phyloP scores from a whole-genome alignment of 768 basidiomycete genomes.

The Pulveroboletus sp. region DNA sequence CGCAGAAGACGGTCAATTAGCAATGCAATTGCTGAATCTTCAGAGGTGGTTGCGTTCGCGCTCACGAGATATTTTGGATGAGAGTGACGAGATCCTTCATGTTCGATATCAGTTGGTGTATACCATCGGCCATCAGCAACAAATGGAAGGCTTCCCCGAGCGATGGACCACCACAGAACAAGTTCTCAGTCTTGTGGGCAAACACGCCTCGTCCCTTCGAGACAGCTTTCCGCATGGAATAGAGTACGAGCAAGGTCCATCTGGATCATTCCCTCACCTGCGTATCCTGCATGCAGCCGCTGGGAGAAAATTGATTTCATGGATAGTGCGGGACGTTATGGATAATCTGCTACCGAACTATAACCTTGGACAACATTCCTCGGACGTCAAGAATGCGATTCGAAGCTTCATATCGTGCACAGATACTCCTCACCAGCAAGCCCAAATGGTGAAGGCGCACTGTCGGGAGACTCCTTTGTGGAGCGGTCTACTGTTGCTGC shows the following conservation, averaged over 20 bases:
- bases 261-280: conserved; percentile 21
- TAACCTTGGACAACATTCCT: conserved; percentile 11
- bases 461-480: conserved; percentile 8
- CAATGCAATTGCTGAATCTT: conserved; percentile 22
- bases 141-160: conserved; percentile 28
- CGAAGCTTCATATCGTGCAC: conserved; percentile 23
- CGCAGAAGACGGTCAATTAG: background rate
- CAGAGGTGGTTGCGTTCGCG: conserved; percentile 22
- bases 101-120: conserved; percentile 36
- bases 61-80: conserved; percentile 29
- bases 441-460: conserved; percentile 7
- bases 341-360: conserved; percentile 11
- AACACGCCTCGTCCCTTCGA: conserved; percentile 10
- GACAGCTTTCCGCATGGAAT: conserved; percentile 5
- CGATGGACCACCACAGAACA: conserved; percentile 34
- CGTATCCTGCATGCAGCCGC: conserved; percentile 18
- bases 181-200: conserved; percentile 24
- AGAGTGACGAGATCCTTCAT: conserved; percentile 32
- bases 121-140: conserved; percentile 28
- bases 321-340: conserved; percentile 15
- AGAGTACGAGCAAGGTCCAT: conserved; percentile 13
- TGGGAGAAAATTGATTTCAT: conserved; percentile 9
- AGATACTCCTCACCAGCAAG: background rate
- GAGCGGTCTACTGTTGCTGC: conserved; percentile 28
- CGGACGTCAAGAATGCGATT: conserved; percentile 6